phyloP scores from a whole-genome alignment of 768 basidiomycete species.

The Stropharia rugosoannulata region DNA sequence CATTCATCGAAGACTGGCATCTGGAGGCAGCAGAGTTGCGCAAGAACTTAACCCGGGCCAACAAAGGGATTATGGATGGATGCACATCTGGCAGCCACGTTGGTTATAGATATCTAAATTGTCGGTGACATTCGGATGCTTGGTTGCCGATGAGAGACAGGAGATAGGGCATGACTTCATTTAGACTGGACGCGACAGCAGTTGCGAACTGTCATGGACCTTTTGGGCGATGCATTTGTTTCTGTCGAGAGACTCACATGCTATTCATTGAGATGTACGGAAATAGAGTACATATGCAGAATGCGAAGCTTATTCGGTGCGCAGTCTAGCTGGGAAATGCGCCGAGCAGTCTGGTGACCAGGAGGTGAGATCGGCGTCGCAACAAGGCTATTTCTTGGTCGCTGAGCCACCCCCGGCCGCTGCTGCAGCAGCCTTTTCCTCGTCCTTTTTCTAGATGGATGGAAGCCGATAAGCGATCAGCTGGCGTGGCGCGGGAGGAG shows the following conservation, averaged over 20 bases:
- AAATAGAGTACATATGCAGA: background rate
- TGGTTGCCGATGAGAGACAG: conserved; percentile 16
- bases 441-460: conserved; percentile 51
- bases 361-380: background rate
- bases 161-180: conserved; percentile 6
- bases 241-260: conserved; percentile 3
- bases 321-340: conserved; percentile 2
- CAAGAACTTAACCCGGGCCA: background rate
- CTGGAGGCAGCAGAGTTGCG: background rate
- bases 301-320: conserved; percentile 3
- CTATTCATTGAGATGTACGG: background rate
- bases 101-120: conserved; percentile 15
- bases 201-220: background rate
- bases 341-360: conserved; percentile 3
- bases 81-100: conserved; percentile 12
- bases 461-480: conserved; percentile 2
- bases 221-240: background rate
- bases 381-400: conserved; percentile 8
- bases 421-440: conserved; percentile 36
- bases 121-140: conserved; percentile 12
- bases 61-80: conserved; percentile 1
- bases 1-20: background rate
- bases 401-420: background rate
- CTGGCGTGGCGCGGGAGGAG: background rate
- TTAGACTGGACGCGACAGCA: background rate